phyloP scores from a whole-genome alignment of 179 eudicot species.

The Sideroxylon spinosum region DNA sequence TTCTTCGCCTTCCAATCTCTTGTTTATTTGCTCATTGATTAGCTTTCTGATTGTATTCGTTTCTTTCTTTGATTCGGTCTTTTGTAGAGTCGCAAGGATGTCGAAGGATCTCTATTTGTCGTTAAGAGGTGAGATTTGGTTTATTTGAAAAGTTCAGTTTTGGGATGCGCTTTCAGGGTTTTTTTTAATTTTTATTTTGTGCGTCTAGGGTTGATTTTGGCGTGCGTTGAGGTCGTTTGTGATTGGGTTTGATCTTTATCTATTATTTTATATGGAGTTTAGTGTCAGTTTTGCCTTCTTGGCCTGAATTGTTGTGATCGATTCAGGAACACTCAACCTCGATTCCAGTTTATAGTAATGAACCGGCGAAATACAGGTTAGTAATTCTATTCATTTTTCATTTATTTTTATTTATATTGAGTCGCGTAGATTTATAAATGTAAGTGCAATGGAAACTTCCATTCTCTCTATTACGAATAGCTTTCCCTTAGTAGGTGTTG shows the following conservation, averaged over 20 bases:
- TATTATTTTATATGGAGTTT: background rate
- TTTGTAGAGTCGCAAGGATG: conserved; percentile 94
- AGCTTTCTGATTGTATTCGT: background rate
- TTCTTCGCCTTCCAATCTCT: background rate
- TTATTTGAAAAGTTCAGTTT: no score
- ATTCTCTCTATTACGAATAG: background rate
- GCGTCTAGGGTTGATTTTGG: background rate
- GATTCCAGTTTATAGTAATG: conserved; percentile 95
- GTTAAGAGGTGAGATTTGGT: conserved; percentile 46
- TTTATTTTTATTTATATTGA: background rate
- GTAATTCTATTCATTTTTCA: conserved; percentile 7
- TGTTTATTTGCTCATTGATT: background rate
- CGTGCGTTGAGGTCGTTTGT: background rate
- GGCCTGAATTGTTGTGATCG: background rate
- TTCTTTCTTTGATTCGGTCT: background rate
- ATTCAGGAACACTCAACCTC: conserved; percentile 77
- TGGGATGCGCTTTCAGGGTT: background rate
- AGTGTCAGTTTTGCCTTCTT: background rate
- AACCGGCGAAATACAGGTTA: conserved; percentile 79
- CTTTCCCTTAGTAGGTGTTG: background rate
- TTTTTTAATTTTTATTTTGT: no score
- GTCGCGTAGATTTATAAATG: background rate
- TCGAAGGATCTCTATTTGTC: conserved; percentile 86
- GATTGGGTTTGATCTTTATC: background rate
- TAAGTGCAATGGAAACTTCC: background rate